A percentile compares a stretch with the other conserved stretches of the same genome.
phyloP scores from a whole-genome alignment of 1,284 basidiomycete species.

The Ustilago bromivora region DNA sequence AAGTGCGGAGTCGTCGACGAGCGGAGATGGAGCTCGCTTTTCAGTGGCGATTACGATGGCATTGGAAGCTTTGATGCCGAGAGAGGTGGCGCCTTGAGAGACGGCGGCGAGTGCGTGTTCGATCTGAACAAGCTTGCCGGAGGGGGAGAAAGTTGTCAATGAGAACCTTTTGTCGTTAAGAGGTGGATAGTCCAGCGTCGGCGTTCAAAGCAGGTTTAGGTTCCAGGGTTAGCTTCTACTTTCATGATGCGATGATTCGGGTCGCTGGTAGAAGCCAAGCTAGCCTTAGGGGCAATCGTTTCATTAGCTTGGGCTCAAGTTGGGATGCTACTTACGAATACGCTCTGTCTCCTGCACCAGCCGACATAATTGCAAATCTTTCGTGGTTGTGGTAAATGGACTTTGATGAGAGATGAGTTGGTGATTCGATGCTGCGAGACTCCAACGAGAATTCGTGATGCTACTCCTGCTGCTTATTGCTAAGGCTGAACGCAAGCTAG shows the following conservation, averaged over 20 bases:
- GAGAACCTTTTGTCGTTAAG: conserved; percentile 80
- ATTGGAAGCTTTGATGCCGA: conserved; percentile 99
- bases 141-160: conserved; percentile 97
- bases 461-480: background rate
- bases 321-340: conserved; percentile 54
- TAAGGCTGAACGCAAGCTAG: background rate
- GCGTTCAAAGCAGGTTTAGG: background rate
- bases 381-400: background rate
- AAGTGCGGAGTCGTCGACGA: conserved; percentile 96
- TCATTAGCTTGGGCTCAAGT: background rate
- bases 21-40: conserved; percentile 96
- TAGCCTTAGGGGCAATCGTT: background rate
- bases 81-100: conserved; percentile 84
- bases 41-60: conserved; percentile 99
- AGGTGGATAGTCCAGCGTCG: background rate
- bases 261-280: background rate
- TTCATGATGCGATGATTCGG: background rate
- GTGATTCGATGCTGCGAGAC: background rate
- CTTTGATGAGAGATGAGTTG: background rate
- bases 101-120: conserved; percentile 99
- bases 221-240: conserved; percentile 2
- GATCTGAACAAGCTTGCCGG: conserved; percentile 88
- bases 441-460: background rate
- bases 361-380: conserved; percentile 53
- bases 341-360: conserved; percentile 66